Evolutionary conservation across 2,329 filamentous ascomycete species (phyloP), one percentile per base, ranked within the genome.

Genomic region (Acrodontium crateriforme): DNA sequence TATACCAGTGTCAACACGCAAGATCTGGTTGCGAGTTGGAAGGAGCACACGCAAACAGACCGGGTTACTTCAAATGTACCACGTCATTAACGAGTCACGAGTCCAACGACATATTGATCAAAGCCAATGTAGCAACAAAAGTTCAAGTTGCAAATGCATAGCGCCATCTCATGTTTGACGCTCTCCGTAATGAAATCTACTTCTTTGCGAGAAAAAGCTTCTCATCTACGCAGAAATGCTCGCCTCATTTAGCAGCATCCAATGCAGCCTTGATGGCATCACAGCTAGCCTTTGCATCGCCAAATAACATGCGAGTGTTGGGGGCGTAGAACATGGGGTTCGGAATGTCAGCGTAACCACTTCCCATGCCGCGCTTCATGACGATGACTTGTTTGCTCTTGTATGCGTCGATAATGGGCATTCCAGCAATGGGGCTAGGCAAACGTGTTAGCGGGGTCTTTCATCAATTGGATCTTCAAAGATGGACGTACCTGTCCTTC

Each of bases 371-470:
- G 34, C 84, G 65, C 29, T 20, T n/a, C 84, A 93, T 92, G 8
- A 93, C 78, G 29, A 93, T 71, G 2, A 89, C 81, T 49, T 87
- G 76, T 63, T 91, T 92, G 47, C 78, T 84, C 72, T 92, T 91
- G 80, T 84, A 92, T 5, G 80, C 84, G 39, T 92, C 80, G 41
- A 92, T 60, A 13, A 93, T 83, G 0, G 84, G 84, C 84, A 93
- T 93, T 2, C 84, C 84, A 1, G 83, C 83, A 41, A 93, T 92
- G 0, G 81, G 69, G 34, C 76, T 82, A 20, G 9, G 16, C 9
- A 31, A 9, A 15, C 14, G 11, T 10, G 29, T 41, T 25, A 42
- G 38, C 26, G 31, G 10, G 14, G 6, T 9, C 9, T 9, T 9
- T 11, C 10, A 6, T 6, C 16, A 18, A 22, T 5, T 9, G 11